These are phyloP conservation scores for Colletotrichum sp. DNA, from an alignment of 2,329 filamentous ascomycete genomes.

Conservation along the genomic window DNA sequence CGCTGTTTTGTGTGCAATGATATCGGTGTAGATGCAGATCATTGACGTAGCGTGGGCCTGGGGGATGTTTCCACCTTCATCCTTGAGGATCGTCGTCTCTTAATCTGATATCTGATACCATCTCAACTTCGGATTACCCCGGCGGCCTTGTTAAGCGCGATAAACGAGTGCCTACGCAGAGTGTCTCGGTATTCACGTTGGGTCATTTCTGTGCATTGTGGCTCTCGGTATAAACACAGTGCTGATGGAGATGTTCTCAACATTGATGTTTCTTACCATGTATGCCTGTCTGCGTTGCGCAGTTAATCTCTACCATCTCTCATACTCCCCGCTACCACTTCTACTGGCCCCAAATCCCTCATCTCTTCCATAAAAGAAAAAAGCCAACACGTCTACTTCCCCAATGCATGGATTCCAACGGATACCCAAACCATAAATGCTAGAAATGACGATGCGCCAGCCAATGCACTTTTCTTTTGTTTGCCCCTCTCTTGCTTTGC, in stretches of 20 bases:
- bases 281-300: background rate
- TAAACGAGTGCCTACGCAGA: background rate
- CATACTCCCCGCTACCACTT: no score
- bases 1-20: no score
- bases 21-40: background rate
- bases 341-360: background rate
- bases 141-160: background rate
- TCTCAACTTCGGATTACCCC: background rate
- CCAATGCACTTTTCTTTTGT: conserved; percentile 5
- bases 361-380: background rate
- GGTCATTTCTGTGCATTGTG: background rate
- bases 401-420: background rate
- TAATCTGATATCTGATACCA: background rate
- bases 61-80: background rate
- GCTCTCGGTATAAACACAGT: background rate
- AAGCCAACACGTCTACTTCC: background rate
- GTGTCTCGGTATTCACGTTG: no score
- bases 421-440: background rate
- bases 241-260: background rate
- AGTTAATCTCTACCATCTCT: background rate
- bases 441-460: background rate
- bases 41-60: background rate
- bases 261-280: background rate
- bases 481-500: background rate
- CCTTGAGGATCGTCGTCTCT: background rate